These are phyloP conservation scores for Fraxinus dipetala DNA, from an alignment of 305 asterid genomes.

Conservation along the genomic window DNA sequence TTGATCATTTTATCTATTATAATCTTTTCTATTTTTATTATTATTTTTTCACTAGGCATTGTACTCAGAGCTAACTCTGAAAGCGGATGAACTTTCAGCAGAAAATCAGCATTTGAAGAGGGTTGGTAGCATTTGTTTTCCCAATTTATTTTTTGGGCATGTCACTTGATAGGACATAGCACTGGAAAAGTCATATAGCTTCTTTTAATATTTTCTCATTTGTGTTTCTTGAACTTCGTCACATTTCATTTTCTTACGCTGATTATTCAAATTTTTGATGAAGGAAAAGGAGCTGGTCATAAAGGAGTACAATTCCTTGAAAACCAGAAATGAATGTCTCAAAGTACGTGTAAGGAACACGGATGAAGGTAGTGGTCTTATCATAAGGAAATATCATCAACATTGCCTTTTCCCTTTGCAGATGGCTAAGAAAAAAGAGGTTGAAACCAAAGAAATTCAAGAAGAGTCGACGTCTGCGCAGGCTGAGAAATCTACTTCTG, in stretches of 20 bases:
- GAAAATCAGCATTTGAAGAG: constrained; percentile 54
- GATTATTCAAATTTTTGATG: constrained; percentile 4
- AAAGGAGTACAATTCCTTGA: constrained; percentile 38
- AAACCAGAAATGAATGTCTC: constrained; percentile 39
- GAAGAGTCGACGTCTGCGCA: constrained; percentile 16
- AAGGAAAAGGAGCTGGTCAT: constrained; percentile 56
- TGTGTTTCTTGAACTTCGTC: background rate
- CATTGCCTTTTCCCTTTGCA: constrained; percentile 17
- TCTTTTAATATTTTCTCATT: background rate
- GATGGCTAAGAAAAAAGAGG: constrained; percentile 32
- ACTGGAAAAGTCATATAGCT: background rate
- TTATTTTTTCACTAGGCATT: constrained; percentile 35
- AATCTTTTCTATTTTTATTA: background rate
- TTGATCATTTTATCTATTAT: background rate
- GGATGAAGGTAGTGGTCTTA: background rate
- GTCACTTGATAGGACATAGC: background rate
- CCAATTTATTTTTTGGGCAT: background rate
- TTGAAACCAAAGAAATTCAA: constrained; percentile 21
- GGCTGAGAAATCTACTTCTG: constrained; percentile 24
- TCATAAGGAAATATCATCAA: background rate
- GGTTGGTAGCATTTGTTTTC: constrained; percentile 30
- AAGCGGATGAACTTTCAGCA: constrained; percentile 38
- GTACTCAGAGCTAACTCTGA: constrained; percentile 41
- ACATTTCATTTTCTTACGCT: background rate
- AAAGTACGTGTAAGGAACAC: constrained; percentile 38